Percentiles rank a stretch among this genome's conserved stretches.
Conservation (phyloP, 148 eudicot species). For the Fagopyrum esculentum region DNA sequence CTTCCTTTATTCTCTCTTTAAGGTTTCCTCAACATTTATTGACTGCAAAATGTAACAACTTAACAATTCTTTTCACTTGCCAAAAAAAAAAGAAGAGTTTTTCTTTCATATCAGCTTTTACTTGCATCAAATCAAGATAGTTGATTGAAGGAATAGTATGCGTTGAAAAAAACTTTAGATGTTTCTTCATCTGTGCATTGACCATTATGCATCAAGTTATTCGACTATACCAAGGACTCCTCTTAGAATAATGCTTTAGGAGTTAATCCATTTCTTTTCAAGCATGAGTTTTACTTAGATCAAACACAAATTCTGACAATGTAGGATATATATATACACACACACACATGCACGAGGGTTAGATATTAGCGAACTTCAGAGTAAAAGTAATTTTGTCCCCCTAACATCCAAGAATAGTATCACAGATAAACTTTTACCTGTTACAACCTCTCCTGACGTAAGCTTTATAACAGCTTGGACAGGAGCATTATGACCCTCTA, state of each 20-base stretch:
- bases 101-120: neutral
- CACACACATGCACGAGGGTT: no score
- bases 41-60: neutral
- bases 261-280: neutral
- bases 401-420: neutral
- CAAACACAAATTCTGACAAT: neutral
- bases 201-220: neutral
- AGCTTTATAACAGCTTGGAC: constrained; percentile 75
- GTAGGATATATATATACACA: neutral
- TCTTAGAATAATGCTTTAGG: neutral
- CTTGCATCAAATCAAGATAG: neutral
- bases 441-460: constrained; percentile 83
- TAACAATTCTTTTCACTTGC: neutral
- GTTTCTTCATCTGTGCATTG: neutral
- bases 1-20: neutral
- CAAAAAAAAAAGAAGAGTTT: neutral
- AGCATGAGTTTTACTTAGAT: neutral
- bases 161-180: neutral
- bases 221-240: neutral
- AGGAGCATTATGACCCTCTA: constrained; percentile 79
- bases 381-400: neutral
- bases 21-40: neutral
- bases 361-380: neutral
- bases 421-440: constrained; percentile 35
- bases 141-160: neutral